Conservation (phyloP, 495 filamentous ascomycete genomes). For the Tricharina praecox region DNA sequence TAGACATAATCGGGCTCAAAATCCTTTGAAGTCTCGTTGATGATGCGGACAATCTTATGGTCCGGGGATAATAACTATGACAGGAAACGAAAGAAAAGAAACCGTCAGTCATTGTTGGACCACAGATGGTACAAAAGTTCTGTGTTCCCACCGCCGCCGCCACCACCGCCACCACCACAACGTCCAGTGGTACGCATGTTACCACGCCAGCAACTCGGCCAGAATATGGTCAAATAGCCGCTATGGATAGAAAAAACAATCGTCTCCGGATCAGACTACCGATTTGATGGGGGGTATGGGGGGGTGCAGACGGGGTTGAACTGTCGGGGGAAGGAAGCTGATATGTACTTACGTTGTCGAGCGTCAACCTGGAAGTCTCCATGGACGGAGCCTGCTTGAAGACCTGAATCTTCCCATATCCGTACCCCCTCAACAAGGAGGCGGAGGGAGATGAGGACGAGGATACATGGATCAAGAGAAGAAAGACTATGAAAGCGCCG, state of each 20-base stretch:
- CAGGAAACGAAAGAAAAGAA: not conserved
- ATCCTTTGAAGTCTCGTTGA: not conserved
- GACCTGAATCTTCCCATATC: not conserved
- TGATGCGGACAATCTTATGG: not conserved
- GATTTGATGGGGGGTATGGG: not conserved
- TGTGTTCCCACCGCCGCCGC: not conserved
- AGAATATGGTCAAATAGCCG: not conserved
- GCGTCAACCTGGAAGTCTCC: not conserved
- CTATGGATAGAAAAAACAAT: too few relatives aligned
- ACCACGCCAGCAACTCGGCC: not conserved
- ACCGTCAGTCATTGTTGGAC: too few relatives aligned
- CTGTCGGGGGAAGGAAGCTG: not conserved
- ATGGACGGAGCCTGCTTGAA: not conserved
- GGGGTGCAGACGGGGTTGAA: not conserved
- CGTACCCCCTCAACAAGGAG: not conserved
- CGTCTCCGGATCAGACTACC: too few relatives aligned
- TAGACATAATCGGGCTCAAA: not conserved
- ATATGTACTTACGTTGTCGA: conserved; percentile 1
- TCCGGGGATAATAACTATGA: not conserved
- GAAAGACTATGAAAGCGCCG: not conserved
- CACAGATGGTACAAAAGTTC: not conserved
- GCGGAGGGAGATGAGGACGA: not conserved
- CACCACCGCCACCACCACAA: too few relatives aligned
- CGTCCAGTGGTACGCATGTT: too few relatives aligned
- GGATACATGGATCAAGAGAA: not conserved